Percentiles rank a stretch among this genome's conserved stretches.
phyloP scores from a whole-genome alignment of 2,329 filamentous ascomycete species.

The Teratosphaeria gauchensis region DNA sequence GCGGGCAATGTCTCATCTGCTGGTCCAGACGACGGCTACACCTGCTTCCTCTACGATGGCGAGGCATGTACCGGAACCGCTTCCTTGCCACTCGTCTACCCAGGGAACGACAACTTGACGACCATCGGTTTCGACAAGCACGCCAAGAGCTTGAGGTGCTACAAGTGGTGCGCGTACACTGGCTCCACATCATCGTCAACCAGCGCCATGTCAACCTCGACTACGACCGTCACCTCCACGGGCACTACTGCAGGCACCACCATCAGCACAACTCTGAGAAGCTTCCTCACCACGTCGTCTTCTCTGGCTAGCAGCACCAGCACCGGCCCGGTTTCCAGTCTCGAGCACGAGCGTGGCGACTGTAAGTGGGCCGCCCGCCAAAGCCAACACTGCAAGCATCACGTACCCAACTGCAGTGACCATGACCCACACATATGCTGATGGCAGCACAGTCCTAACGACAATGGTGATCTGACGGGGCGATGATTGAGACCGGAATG shows the following conservation, averaged over 20 bases:
- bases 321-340: not conserved
- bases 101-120: conserved; percentile 9
- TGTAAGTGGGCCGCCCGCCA: not conserved
- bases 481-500: not conserved
- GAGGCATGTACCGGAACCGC: conserved; percentile 5
- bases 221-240: not conserved
- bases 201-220: not conserved
- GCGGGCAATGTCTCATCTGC: conserved; percentile 9
- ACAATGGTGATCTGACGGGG: not conserved
- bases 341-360: not conserved
- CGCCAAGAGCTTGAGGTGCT: conserved; percentile 10
- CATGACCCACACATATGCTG: conserved; percentile 4
- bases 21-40: conserved; percentile 8
- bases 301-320: not conserved
- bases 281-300: not conserved
- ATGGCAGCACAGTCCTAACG: conserved; percentile 4
- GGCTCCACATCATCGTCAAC: not conserved
- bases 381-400: not conserved
- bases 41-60: conserved; percentile 9
- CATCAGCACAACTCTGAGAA: not conserved
- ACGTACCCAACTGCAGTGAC: not conserved
- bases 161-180: conserved; percentile 7
- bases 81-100: conserved; percentile 8
- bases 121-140: conserved; percentile 8
- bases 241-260: not conserved